Conservation (phyloP, 306 rosid species). For the Lagenaria siceraria region DNA sequence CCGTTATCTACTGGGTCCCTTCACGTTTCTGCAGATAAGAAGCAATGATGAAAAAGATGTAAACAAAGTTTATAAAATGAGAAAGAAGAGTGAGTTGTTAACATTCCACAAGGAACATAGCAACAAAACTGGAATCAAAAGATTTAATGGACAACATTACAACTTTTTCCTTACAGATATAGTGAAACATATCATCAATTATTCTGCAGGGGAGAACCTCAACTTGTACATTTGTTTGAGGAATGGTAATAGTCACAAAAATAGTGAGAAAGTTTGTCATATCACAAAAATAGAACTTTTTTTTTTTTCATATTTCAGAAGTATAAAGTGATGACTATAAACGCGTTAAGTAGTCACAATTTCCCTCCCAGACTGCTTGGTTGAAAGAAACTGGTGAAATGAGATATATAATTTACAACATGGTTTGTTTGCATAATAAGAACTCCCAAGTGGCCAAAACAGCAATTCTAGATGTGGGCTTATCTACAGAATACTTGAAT, state of each 20-base stretch:
- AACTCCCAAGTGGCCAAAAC: not conserved
- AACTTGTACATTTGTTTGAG: not conserved
- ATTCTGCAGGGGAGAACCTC: not conserved
- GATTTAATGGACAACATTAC: not conserved
- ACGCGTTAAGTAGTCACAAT: not conserved
- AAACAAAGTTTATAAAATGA: not conserved
- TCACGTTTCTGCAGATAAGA: conserved; percentile 4
- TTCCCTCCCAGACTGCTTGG: not conserved
- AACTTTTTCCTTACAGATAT: not conserved
- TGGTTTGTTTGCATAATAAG: not conserved
- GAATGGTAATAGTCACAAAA: not conserved
- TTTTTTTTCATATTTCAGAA: not conserved
- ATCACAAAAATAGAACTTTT: not conserved
- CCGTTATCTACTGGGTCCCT: not conserved
- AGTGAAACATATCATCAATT: not conserved
- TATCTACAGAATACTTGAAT: not conserved
- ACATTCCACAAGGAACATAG: not conserved
- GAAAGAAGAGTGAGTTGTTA: not conserved
- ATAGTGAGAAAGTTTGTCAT: not conserved
- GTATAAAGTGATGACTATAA: not conserved
- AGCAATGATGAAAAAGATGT: not conserved
- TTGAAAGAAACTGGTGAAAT: not conserved
- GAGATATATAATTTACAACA: not conserved
- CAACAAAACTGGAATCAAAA: not conserved
- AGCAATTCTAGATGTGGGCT: not conserved